phyloP scores from a whole-genome alignment of 352 stramenopile species.

The Albugo candida region DNA sequence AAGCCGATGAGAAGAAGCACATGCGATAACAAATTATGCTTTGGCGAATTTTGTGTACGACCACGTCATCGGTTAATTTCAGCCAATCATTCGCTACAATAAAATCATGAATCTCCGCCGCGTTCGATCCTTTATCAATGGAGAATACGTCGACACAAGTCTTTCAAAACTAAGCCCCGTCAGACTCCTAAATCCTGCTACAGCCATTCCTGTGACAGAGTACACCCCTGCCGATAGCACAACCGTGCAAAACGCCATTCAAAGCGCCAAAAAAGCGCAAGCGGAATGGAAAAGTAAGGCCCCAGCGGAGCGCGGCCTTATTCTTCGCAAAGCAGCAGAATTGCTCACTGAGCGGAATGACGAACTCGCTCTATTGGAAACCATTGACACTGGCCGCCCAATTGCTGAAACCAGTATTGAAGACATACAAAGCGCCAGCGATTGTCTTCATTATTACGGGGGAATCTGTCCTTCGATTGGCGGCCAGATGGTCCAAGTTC shows the following conservation, averaged over 20 bases:
- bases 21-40: too few species aligned
- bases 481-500: conserved; percentile 44
- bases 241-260: conserved; percentile 35
- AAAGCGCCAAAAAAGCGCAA: conserved; percentile 21
- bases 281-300: conserved; percentile 37
- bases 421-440: conserved; percentile 42
- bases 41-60: too few species aligned
- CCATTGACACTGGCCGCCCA: conserved; percentile 51
- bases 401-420: conserved; percentile 53
- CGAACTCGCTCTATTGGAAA: conserved; percentile 51
- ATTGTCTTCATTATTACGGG: conserved; percentile 68
- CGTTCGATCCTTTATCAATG: conserved; percentile 29
- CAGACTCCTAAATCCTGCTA: conserved; percentile 43
- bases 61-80: too few species aligned
- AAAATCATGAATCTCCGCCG: too few species aligned
- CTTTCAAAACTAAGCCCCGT: conserved; percentile 9
- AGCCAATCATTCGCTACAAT: too few species aligned
- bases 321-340: conserved; percentile 39
- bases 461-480: conserved; percentile 40
- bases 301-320: conserved; percentile 33
- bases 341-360: conserved; percentile 37
- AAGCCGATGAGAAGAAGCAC: too few species aligned
- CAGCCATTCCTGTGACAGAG: conserved; percentile 22
- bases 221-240: conserved; percentile 21
- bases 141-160: conserved; percentile 21